Evolutionary conservation across 352 stramenopile genomes (phyloP).

Genomic region (Phytophthora palmivora): DNA sequence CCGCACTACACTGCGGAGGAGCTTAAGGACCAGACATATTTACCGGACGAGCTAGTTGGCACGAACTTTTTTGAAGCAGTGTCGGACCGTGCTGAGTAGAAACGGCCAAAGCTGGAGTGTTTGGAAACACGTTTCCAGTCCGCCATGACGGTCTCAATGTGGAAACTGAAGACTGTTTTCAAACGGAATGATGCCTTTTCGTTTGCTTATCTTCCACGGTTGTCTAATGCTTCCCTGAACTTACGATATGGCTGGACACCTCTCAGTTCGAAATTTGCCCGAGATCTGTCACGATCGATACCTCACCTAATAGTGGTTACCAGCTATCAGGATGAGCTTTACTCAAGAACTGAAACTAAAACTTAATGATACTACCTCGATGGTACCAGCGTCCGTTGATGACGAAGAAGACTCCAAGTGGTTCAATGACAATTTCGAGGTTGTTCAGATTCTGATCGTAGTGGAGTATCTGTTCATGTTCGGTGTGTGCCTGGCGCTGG

Average conservation of each 20-base stretch:
- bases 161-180: slow-evolving; percentile 8
- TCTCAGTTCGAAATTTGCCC: slow-evolving; percentile 17
- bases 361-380: background rate
- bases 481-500: slow-evolving; percentile 42
- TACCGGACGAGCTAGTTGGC: slow-evolving; percentile 71
- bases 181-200: slow-evolving; percentile 24
- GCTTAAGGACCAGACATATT: slow-evolving; percentile 84
- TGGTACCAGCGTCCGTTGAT: background rate
- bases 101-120: no score
- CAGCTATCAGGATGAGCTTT: no score
- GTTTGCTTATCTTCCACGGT: slow-evolving; percentile 6
- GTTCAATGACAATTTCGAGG: slow-evolving; percentile 40
- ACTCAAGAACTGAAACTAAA: no score
- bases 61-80: slow-evolving; percentile 60
- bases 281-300: background rate
- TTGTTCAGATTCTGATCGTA: slow-evolving; percentile 50
- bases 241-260: background rate
- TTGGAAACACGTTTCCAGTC: no score
- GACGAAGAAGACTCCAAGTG: slow-evolving; percentile 9
- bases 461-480: slow-evolving; percentile 60
- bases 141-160: no score
- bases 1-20: slow-evolving; percentile 72
- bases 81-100: slow-evolving; percentile 3
- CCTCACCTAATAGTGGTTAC: no score
- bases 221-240: slow-evolving; percentile 2